phyloP scores from a whole-genome alignment of 2,329 filamentous ascomycete genomes.

The Aspergillus alliaceus region DNA sequence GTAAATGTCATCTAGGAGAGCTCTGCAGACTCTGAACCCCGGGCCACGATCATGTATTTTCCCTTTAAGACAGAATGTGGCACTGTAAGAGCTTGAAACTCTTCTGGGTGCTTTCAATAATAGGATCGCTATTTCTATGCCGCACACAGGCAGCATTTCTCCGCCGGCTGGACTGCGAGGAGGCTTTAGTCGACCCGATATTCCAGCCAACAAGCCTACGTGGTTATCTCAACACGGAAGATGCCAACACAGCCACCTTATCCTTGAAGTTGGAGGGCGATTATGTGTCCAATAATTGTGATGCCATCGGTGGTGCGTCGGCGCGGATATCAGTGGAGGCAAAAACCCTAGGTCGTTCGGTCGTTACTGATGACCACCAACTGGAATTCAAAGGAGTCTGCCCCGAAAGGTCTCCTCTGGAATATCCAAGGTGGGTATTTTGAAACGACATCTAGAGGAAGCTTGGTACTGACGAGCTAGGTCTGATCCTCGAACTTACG shows the following conservation, averaged over 20 bases:
- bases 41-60: not conserved
- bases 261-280: not conserved
- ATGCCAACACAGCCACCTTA: not conserved
- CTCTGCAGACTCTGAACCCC: not conserved
- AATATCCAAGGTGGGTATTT: not conserved
- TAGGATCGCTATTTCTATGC: not conserved
- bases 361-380: not conserved
- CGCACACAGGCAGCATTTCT: not conserved
- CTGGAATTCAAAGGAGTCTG: not conserved
- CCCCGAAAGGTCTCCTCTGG: not conserved
- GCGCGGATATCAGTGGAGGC: not conserved
- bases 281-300: not conserved
- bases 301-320: not conserved
- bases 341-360: not conserved
- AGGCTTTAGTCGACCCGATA: not conserved
- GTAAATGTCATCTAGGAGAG: too few species aligned
- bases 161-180: not conserved
- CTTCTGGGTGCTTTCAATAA: too few species aligned
- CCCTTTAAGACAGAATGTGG: not conserved
- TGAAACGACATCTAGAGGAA: too few species aligned
- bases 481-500: conserved; percentile 4
- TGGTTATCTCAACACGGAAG: not conserved
- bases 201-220: not conserved
- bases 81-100: not conserved
- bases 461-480: not conserved